Percentiles rank a stretch among this genome's conserved stretches.
These are phyloP conservation scores for Ustilago crameri DNA, from an alignment of 1,284 basidiomycete genomes.

Conservation along the genomic window DNA sequence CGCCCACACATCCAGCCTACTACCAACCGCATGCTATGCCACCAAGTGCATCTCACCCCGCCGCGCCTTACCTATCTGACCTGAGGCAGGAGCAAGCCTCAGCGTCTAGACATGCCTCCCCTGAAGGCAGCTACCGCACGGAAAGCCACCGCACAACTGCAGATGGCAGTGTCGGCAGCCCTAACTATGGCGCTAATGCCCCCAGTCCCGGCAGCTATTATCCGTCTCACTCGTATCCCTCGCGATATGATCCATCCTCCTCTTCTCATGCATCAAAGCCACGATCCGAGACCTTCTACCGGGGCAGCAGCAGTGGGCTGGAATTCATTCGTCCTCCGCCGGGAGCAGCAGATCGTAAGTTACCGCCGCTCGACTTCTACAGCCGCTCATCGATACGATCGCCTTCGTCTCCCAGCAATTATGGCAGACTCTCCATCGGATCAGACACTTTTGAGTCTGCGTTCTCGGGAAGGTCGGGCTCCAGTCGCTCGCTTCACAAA, in stretches of 20 bases:
- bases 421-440: slow-evolving; percentile 18
- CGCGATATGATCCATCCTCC: slow-evolving; percentile 29
- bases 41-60: neutral
- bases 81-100: slow-evolving; percentile 10
- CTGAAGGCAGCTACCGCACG: slow-evolving; percentile 23
- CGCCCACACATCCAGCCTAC: slow-evolving; percentile 1
- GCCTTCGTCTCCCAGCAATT: slow-evolving; percentile 27
- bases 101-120: slow-evolving; percentile 14
- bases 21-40: slow-evolving; percentile 8
- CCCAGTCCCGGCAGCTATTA: slow-evolving; percentile 23
- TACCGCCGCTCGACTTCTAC: slow-evolving; percentile 34
- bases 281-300: slow-evolving; percentile 37
- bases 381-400: slow-evolving; percentile 20
- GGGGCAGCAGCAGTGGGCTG: slow-evolving; percentile 40
- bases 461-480: slow-evolving; percentile 7
- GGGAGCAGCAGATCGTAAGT: slow-evolving; percentile 18
- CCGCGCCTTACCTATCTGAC: slow-evolving; percentile 5
- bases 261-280: slow-evolving; percentile 15
- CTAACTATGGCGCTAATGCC: slow-evolving; percentile 13
- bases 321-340: slow-evolving; percentile 36
- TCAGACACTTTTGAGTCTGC: slow-evolving; percentile 28
- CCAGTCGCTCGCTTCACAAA: slow-evolving; percentile 8
- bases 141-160: slow-evolving; percentile 22
- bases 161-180: slow-evolving; percentile 35
- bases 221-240: slow-evolving; percentile 27